Evolutionary conservation across 192 early-diverging fungal species (phyloP).

Genomic region (Backusella mclennaniae): DNA sequence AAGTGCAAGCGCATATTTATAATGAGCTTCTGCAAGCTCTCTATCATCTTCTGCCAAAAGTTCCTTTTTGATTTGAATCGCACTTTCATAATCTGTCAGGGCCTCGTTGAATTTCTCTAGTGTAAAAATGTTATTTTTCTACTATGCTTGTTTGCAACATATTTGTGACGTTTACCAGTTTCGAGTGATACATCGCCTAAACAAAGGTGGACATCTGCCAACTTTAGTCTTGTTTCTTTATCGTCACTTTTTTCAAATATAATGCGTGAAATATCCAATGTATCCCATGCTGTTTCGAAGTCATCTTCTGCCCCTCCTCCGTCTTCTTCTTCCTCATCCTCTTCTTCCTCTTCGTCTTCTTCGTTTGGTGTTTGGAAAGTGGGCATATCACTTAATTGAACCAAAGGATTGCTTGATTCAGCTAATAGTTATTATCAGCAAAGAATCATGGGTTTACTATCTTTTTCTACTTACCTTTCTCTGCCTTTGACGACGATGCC

Average conservation of each 20-base stretch:
- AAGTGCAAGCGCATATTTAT: constrained; percentile 66
- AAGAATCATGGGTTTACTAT: too few relatives aligned
- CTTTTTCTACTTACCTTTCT: constrained; percentile 12
- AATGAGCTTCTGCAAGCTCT: constrained; percentile 69
- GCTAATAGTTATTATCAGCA: neutral
- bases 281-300: constrained; percentile 80
- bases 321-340: constrained; percentile 40
- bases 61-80: constrained; percentile 52
- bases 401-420: constrained; percentile 40
- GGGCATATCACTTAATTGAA: constrained; percentile 69
- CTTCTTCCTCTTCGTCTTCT: constrained; percentile 44
- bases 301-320: constrained; percentile 53
- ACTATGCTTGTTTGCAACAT: too few relatives aligned
- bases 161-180: constrained; percentile 49
- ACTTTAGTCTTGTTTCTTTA: constrained; percentile 46
- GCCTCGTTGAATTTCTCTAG: constrained; percentile 69
- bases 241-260: constrained; percentile 61
- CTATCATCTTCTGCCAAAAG: constrained; percentile 50
- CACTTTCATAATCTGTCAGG: constrained; percentile 55
- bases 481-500: constrained; percentile 25
- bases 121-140: neutral
- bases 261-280: constrained; percentile 80
- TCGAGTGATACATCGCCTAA: constrained; percentile 90
- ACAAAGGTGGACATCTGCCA: constrained; percentile 69
- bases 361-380: constrained; percentile 47